Percentiles rank a stretch among this genome's conserved stretches.
Conservation (phyloP, 2,329 filamentous ascomycete species). For the Penicillium sp. region DNA sequence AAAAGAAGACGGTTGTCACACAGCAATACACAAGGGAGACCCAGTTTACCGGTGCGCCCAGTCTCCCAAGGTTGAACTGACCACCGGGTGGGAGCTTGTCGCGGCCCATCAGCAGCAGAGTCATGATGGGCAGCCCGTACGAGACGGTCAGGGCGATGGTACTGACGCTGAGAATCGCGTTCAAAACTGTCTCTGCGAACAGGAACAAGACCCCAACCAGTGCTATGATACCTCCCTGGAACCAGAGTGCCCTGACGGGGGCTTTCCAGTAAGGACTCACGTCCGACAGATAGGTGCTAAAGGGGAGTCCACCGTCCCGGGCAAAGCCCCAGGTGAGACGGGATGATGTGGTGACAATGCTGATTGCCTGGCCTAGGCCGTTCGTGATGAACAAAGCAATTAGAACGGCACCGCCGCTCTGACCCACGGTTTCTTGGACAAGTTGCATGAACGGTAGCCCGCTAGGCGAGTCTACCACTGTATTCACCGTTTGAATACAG, state of each 20-base stretch:
- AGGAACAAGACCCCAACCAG: slow-evolving; percentile 55
- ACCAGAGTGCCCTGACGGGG: slow-evolving; percentile 52
- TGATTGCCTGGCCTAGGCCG: slow-evolving; percentile 53
- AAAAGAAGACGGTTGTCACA: slow-evolving; percentile 55
- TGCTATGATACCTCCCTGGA: slow-evolving; percentile 47
- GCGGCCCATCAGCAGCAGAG: slow-evolving; percentile 51
- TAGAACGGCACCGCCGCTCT: slow-evolving; percentile 48
- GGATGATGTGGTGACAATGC: slow-evolving; percentile 51
- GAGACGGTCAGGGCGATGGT: slow-evolving; percentile 56
- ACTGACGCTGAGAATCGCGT: slow-evolving; percentile 54
- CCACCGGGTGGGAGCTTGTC: slow-evolving; percentile 49
- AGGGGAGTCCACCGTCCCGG: slow-evolving; percentile 50
- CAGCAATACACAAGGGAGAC: slow-evolving; percentile 51
- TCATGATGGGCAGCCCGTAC: slow-evolving; percentile 49
- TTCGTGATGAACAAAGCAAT: slow-evolving; percentile 55
- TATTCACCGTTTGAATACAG: slow-evolving; percentile 47
- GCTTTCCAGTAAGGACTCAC: slow-evolving; percentile 51
- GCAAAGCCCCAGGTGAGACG: slow-evolving; percentile 55
- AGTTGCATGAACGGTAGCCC: slow-evolving; percentile 52
- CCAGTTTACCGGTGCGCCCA: slow-evolving; percentile 46
- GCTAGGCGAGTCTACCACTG: slow-evolving; percentile 33
- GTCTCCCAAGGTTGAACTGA: slow-evolving; percentile 45
- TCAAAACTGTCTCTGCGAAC: slow-evolving; percentile 52
- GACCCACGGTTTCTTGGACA: slow-evolving; percentile 38
- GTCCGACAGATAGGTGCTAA: slow-evolving; percentile 43